Base-by-base conservation (phyloP, 208 protist species). In the Acanthamoeba royreba region DNA sequence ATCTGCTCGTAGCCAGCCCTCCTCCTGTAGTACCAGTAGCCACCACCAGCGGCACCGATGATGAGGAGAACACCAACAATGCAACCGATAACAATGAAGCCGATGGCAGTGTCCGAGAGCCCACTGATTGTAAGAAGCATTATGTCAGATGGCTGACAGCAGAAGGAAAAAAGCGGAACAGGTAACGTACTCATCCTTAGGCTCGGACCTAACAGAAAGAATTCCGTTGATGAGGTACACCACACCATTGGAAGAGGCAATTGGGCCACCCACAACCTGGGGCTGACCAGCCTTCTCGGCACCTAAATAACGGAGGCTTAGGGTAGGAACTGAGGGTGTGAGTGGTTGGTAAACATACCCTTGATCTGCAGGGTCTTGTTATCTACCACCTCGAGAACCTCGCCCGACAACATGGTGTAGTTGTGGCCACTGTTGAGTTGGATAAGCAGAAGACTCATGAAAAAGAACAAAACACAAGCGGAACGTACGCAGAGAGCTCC, bases 1-100 rank as follows among this genome's bases (percentile, higher is more conserved):
- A 89, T 89, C 49, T 55, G 52, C 52, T 89, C 81, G 52, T 89
- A 89, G 45, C 81, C 81, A n/a, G 52, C 81, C 42, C 81, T 55
- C 45, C 38, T 55, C 81, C 38, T 89, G 81, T 89, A 89, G 46
- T 89, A 89, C 81, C 81, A 89, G 81, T 89, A 89, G 47, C 81
- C 81, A 61, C 81, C 81, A 28, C 49, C 81, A 35, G 81, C 81
- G 5, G 81, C 81, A 25, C 49, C 81, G 38, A 66, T 66, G 52
- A 89, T 66, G 81, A 89, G 52, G 81, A 89, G 81, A 42, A 89
- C 81, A 25, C 81, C 81, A 31, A 66, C 33, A 28, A 89, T 89
- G 81, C 81, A 89, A n/a, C 81, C 81, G 38, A 89, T 89, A 31
- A 89, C 81, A 28, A 89, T 89, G 81, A 89, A 89, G 81, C 81